Evolutionary conservation across 169 alveolate species (phyloP).

Genomic region (Cryptosporidium baileyi): DNA sequence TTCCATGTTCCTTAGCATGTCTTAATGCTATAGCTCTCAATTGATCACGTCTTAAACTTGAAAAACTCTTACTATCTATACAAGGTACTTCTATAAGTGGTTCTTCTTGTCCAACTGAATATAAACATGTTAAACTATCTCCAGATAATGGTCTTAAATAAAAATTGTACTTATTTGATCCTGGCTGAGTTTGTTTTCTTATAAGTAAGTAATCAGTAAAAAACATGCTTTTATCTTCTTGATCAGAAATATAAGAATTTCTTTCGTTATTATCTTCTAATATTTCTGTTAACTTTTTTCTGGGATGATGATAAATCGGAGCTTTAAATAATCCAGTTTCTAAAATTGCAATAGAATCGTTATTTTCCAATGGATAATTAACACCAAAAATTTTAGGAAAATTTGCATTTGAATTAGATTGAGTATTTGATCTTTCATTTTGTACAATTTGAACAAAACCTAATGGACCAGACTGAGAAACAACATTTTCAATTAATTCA

Average conservation of each 20-base stretch:
- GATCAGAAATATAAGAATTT: conserved; percentile 30
- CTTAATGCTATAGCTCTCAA: conserved; percentile 48
- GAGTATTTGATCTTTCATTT: background rate
- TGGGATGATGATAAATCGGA: conserved; percentile 76
- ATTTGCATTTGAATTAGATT: background rate
- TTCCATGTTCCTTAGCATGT: conserved; percentile 47
- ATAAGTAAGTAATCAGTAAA: conserved; percentile 14
- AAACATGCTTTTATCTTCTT: conserved; percentile 27
- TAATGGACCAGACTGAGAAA: conserved; percentile 28
- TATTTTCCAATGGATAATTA: conserved; percentile 45
- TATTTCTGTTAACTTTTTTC: conserved; percentile 57
- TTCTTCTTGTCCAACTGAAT: conserved; percentile 88
- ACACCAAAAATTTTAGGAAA: conserved; percentile 48
- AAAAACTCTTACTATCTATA: conserved; percentile 72
- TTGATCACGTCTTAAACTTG: conserved; percentile 31
- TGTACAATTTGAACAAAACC: conserved; percentile 15
- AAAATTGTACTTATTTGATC: conserved; percentile 1
- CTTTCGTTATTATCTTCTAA: conserved; percentile 1
- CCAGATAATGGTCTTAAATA: conserved; percentile 44
- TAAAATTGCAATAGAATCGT: conserved; percentile 75
- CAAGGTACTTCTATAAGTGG: conserved; percentile 83
- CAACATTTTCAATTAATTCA: conserved; percentile 15
- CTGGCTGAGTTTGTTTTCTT: conserved; percentile 12
- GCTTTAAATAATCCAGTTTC: conserved; percentile 78
- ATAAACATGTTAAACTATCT: conserved; percentile 68